These are phyloP conservation scores for Suillus alpinus DNA, from an alignment of 768 basidiomycete species.

Conservation along the genomic window DNA sequence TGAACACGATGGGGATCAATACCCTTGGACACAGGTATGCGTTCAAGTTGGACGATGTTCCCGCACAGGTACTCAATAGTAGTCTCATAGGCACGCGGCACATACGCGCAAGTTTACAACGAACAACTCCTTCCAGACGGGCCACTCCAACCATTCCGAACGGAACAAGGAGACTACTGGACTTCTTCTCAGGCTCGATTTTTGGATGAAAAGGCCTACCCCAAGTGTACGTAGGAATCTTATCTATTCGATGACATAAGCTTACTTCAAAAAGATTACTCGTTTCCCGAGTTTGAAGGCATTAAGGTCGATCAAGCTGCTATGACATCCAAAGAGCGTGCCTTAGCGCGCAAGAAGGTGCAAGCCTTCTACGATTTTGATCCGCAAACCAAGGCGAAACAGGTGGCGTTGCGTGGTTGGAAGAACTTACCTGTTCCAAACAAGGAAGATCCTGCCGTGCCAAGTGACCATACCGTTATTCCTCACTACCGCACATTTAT, in stretches of 20 bases:
- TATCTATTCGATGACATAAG: neutral
- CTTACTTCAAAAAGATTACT: slow-evolving; percentile 18
- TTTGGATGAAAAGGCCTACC: slow-evolving; percentile 14
- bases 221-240: slow-evolving; percentile 19
- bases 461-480: slow-evolving; percentile 16
- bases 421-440: slow-evolving; percentile 18
- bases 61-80: neutral
- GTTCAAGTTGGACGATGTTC: neutral
- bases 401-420: slow-evolving; percentile 6
- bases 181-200: slow-evolving; percentile 23
- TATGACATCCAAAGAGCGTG: slow-evolving; percentile 11
- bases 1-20: slow-evolving; percentile 6
- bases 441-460: slow-evolving; percentile 7
- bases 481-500: slow-evolving; percentile 23
- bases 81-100: slow-evolving; percentile 15
- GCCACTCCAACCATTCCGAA: slow-evolving; percentile 24
- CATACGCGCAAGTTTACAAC: slow-evolving; percentile 21
- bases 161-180: slow-evolving; percentile 23
- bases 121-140: slow-evolving; percentile 20
- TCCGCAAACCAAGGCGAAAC: slow-evolving; percentile 12
- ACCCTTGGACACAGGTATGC: slow-evolving; percentile 24
- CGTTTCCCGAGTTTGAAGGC: slow-evolving; percentile 24
- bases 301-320: slow-evolving; percentile 24
- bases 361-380: slow-evolving; percentile 24
- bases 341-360: slow-evolving; percentile 19